Evolutionary conservation across 306 rosid genomes (phyloP), one percentile per base, ranked within the genome.

Genomic region (Erythrophleum fordii): DNA sequence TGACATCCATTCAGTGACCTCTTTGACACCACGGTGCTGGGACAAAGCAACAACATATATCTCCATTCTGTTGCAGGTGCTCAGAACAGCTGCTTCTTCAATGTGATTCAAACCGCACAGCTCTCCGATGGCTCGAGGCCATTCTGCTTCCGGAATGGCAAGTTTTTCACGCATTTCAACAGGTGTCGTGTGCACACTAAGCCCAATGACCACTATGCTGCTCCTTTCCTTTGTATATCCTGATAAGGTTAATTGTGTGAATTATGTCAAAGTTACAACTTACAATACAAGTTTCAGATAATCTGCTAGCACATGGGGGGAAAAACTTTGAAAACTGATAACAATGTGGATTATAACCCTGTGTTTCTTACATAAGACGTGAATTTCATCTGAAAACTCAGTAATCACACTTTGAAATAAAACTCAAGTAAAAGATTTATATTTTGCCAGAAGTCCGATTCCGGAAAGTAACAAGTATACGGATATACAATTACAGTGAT

Each of bases 21-120:
- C 99, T 87, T 96, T 96, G 59, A 96, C 99, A 77, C 98, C 99
- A 11, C 98, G 99, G 82, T 96, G 94, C 85, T 96, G 98, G 70
- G 99, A 96, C 45, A 93, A 80, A 76, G 99, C 98, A 16, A 96
- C 93, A 59, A 96, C 97, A 90, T 96, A 96, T 86, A 96, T 93
- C 92, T 96, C 99, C 99, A 96, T 93, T 80, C 99, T 90, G 82
- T 96, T 96, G 88, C 99, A 96, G 83, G 99, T 96, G 85, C 99
- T 93, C 61, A 96, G 89, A 48, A 96, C 98, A 58, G 99, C 98
- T 55, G 99, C 99, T 87, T 96, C 99, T 92, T 96, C 99, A 11
- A 96, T 92, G 73, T 96, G 98, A 82, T 96, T 96, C 56, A 96
- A 88, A 80, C 86, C 77, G 59, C 99, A 96, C 71, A 96, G 88